Conservation (phyloP, 805 yeast species). For the Yarrowia phangngaensis region DNA sequence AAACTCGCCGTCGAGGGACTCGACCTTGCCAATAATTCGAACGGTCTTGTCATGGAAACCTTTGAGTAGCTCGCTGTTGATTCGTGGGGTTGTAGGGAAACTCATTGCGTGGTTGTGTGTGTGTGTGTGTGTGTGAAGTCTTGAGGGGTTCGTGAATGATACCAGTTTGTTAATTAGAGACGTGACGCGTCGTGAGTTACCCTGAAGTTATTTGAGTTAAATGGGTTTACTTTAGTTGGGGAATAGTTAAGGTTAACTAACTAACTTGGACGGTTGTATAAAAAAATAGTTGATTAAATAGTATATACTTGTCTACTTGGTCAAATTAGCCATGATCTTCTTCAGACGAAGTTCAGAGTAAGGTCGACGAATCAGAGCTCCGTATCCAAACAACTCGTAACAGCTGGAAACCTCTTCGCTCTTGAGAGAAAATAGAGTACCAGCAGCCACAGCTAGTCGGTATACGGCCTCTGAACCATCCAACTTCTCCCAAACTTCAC, state of each 20-base stretch:
- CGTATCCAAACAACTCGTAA: slow-evolving; percentile 1
- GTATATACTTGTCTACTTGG: not conserved
- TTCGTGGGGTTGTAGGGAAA: slow-evolving; percentile 34
- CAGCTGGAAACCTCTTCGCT: slow-evolving; percentile 22
- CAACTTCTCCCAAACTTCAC: slow-evolving; percentile 38
- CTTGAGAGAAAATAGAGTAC: slow-evolving; percentile 47
- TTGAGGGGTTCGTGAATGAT: too few relatives aligned
- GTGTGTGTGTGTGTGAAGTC: slow-evolving; percentile 1
- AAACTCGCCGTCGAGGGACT: slow-evolving; percentile 33
- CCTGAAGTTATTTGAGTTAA: slow-evolving; percentile 1
- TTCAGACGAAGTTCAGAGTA: slow-evolving; percentile 11
- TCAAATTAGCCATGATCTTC: slow-evolving; percentile 16
- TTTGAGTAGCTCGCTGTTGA: slow-evolving; percentile 35
- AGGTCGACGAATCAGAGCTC: not conserved
- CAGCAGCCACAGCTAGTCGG: slow-evolving; percentile 58
- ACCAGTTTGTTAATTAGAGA: slow-evolving; percentile 1
- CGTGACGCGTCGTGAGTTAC: slow-evolving; percentile 26
- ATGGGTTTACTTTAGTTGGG: not conserved
- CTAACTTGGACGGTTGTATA: not conserved
- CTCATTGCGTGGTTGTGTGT: slow-evolving; percentile 8
- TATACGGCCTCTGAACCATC: slow-evolving; percentile 63
- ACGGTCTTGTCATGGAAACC: slow-evolving; percentile 34
- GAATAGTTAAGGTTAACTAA: not conserved
- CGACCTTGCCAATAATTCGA: slow-evolving; percentile 39
- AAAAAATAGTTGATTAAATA: not conserved